Base-by-base conservation (phyloP, 192 early-diverging fungal species). In the Bifiguratus adelaidae region DNA sequence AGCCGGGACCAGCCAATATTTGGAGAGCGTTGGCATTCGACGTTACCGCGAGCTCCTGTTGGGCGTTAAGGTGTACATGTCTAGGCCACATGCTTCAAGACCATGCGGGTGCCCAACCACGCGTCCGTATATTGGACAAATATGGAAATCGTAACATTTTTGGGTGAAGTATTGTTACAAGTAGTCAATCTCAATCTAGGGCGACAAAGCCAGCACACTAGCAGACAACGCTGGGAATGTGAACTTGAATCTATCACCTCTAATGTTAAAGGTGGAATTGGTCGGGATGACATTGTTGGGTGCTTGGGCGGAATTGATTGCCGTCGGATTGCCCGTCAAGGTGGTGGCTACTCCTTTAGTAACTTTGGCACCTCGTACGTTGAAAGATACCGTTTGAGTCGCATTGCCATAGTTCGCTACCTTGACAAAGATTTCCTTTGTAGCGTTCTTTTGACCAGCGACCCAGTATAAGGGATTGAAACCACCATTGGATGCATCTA, bases 381-480 rank as follows among this genome's bases (percentile, higher is more conserved):
- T 52, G 30, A 55, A 12, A 1, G 47, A 4, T 21, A 52, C 37
- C 11, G 26, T 55, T 24, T 55, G 53, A 7, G 53, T 4, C 3
- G 38, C 13, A 20, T 7, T 36, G 8, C 56, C 56, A 18, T 42
- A 47, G 55, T 57, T 57, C 5, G 54, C 56, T 3, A 57, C 49
- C 55, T 57, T 57, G 3, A 57, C 25, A 21, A 50, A 55, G 16
- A 55, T 30, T 41, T 49, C 36, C 46, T 48, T 35, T 7, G 53
- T 48, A 13, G 46, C 41, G 7, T 47, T 48, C 40, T 57, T 57
- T 2, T 13, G 5, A 18, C 50, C 50, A 33, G 54, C 56, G 11
- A 57, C 56, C 56, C 56, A 57, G 53, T 57, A 57, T 11, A 57
- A 30, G 23, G 56, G 56, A 44, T 32, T 30, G 30, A 58, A 57